Conservation (phyloP, 805 yeast genomes). For the Yamadazyma nakazawae region DNA sequence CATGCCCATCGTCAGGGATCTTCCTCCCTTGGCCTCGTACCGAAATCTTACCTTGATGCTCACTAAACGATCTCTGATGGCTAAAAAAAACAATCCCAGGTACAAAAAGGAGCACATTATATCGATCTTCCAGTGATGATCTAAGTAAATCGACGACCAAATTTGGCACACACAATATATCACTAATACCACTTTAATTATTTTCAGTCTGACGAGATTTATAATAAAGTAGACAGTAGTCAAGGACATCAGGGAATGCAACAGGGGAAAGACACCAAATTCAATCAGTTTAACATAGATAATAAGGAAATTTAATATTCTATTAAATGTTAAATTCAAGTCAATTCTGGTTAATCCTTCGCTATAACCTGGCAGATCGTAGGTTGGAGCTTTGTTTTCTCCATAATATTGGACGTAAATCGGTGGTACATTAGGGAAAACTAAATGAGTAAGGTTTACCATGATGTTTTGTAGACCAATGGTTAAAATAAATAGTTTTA, state of each 20-base stretch:
- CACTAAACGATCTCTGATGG: conserved; percentile 14
- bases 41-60: conserved; percentile 30
- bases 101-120: conserved; percentile 54
- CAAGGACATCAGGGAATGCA: conserved; percentile 67
- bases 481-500: conserved; percentile 50
- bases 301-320: conserved; percentile 10
- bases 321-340: conserved; percentile 36
- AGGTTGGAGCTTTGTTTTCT: conserved; percentile 50
- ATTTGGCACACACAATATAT: conserved; percentile 55
- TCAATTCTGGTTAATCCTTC: conserved; percentile 71
- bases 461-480: conserved; percentile 58
- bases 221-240: conserved; percentile 42
- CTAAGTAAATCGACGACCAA: conserved; percentile 75
- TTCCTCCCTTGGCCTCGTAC: conserved; percentile 27
- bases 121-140: conserved; percentile 70
- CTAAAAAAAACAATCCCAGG: conserved; percentile 14
- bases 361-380: conserved; percentile 61
- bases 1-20: conserved; percentile 62
- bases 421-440: conserved; percentile 72
- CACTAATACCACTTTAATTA: conserved; percentile 34
- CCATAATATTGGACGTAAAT: conserved; percentile 68
- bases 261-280: conserved; percentile 63
- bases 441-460: conserved; percentile 58
- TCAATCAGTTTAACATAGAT: conserved; percentile 12
- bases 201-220: conserved; percentile 35